These are phyloP conservation scores for Cystobasidium sp. DNA, from an alignment of 1,284 basidiomycete species.

Conservation along the genomic window DNA sequence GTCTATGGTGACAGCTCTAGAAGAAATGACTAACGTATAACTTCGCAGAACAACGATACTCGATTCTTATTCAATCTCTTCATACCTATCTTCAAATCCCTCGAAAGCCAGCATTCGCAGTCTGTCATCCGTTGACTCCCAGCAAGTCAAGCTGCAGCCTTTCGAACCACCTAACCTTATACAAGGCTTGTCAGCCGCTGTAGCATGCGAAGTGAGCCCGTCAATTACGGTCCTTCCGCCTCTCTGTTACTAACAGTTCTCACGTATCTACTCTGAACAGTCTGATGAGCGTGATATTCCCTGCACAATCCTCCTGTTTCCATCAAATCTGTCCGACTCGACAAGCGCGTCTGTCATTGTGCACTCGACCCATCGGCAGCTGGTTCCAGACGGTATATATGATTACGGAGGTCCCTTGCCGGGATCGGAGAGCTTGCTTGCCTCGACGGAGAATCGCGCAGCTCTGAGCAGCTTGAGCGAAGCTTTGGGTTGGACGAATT, in stretches of 20 bases:
- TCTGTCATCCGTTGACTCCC: not conserved
- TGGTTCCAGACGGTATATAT: constrained; percentile 29
- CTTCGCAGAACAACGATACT: constrained; percentile 23
- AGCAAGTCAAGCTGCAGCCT: not conserved
- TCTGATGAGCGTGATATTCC: constrained; percentile 12
- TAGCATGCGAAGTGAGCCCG: constrained; percentile 16
- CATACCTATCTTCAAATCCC: constrained; percentile 17
- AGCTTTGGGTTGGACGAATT: constrained; percentile 12
- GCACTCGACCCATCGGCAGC: constrained; percentile 3
- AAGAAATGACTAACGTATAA: not conserved
- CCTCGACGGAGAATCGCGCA: not conserved
- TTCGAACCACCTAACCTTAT: constrained; percentile 40
- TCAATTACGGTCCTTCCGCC: not conserved
- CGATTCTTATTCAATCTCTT: constrained; percentile 29
- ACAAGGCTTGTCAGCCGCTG: constrained; percentile 21
- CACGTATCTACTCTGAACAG: not conserved
- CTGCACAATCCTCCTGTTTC: constrained; percentile 14
- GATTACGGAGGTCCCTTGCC: constrained; percentile 40
- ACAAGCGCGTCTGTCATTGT: constrained; percentile 11
- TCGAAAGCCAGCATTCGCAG: constrained; percentile 4
- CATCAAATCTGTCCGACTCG: constrained; percentile 24
- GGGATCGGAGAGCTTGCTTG: constrained; percentile 1
- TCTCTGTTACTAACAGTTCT: not conserved
- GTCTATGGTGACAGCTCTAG: not conserved
- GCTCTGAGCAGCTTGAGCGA: not conserved